Evolutionary conservation across 257 asterid species (phyloP).

Genomic region (Primulina huaijiensis): DNA sequence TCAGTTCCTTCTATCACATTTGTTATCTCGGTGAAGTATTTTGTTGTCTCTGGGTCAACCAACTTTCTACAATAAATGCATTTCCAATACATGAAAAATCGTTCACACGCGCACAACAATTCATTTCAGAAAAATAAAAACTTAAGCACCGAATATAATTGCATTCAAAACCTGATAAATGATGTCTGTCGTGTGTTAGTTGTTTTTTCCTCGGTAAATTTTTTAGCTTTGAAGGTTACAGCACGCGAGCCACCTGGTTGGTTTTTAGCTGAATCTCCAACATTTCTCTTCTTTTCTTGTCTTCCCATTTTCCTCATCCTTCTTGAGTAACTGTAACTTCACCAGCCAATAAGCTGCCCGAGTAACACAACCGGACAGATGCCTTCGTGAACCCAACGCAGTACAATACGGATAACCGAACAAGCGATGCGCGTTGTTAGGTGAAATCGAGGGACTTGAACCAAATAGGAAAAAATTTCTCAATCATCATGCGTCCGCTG

Average conservation of each 20-base stretch:
- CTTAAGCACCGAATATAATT: neutral
- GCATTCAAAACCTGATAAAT: constrained; percentile 53
- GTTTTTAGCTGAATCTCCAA: constrained; percentile 37
- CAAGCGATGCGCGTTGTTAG: no score
- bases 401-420: neutral
- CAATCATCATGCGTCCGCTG: no score
- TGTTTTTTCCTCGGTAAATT: constrained; percentile 32
- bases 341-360: constrained; percentile 32
- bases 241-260: constrained; percentile 25
- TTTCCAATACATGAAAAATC: constrained; percentile 8
- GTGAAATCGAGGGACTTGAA: no score
- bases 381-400: constrained; percentile 46
- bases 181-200: constrained; percentile 36
- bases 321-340: constrained; percentile 33
- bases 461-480: no score
- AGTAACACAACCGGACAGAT: constrained; percentile 26
- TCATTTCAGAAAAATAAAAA: neutral
- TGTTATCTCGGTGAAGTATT: constrained; percentile 80
- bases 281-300: constrained; percentile 40
- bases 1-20: constrained; percentile 74
- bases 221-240: constrained; percentile 28
- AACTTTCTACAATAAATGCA: constrained; percentile 47
- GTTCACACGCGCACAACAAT: constrained; percentile 6
- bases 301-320: constrained; percentile 56
- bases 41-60: constrained; percentile 81